Base-by-base conservation (phyloP, 129 eudicot species). In the Escallonia herrerae region DNA sequence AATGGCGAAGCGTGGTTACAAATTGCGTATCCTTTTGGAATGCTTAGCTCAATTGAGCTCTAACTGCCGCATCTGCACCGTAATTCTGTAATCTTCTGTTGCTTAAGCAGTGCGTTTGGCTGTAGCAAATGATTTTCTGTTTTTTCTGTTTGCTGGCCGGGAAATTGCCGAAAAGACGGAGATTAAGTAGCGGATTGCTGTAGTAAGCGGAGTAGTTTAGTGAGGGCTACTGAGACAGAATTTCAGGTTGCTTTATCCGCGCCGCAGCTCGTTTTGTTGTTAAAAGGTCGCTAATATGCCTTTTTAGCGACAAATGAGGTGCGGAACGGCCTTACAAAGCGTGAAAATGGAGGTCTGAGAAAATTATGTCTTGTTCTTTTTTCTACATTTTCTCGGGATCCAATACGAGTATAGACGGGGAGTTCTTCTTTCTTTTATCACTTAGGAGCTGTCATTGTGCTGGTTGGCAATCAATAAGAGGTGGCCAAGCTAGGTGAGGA, bases 1-100 rank as follows among this genome's bases (percentile, higher is more conserved):
- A 63, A 86, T 83, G 95, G 86, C 81, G 55, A 83, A 76, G 65
- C 90, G 90, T 51, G 97, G 95, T 37, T 89, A 89, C 75, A 89
- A 89, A 70, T 65, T 89, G 72, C 95, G 97, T 89, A 89, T 89
- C 95, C 95, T 85, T 64, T 82, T 72, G 5, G n/a, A 52, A 51
- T 8, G 15, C 40, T 61, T 56, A 12, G 13, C 14, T 12, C 14
- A 6, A 2, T 13, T n/a, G 5, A 12, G 15, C 14, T 53, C 14
- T 3, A 12, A 33, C 5, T 49, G 4, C 14, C 13, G 14, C 33
- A 3, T 3, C 8, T 49, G 3, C 7, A 7, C 9, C 12, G 9
- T 49, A 7, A 49, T n/a, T 49, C 12, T 11, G 9, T 49, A 11
- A 49, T 3, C 54, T 49, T 49, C 9, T 49, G 54, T 49, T 49